Conservation (phyloP, 2,329 filamentous ascomycete species). For the Thermomyces lanuginosus region DNA sequence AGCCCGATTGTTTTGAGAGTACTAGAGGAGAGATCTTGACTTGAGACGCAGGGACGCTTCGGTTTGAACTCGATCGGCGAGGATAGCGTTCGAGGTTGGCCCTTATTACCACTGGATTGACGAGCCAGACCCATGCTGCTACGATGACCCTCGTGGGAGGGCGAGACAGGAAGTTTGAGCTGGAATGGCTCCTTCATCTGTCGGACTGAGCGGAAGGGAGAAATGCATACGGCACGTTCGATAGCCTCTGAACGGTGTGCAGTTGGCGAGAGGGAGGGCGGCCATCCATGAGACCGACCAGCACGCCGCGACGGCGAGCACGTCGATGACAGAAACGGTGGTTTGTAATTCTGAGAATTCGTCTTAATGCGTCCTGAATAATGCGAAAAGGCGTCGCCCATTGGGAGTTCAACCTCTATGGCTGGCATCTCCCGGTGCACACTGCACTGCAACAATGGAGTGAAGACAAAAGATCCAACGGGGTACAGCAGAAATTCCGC, state of each 20-base stretch:
- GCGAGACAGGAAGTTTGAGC: conserved; percentile 19
- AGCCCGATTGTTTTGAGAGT: conserved; percentile 20
- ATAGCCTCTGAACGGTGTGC: conserved; percentile 14
- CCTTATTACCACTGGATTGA: conserved; percentile 7
- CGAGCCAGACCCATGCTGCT: conserved; percentile 3
- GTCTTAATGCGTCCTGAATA: conserved; percentile 3
- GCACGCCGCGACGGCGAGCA: conserved; percentile 15
- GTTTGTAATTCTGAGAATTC: conserved; percentile 8
- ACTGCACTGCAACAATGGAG: conserved; percentile 7
- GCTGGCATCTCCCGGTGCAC: conserved; percentile 17
- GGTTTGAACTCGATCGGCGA: conserved; percentile 11
- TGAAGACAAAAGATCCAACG: conserved; percentile 3
- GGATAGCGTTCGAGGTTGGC: conserved; percentile 9
- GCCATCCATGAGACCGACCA: conserved; percentile 17
- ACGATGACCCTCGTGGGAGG: conserved; percentile 14
- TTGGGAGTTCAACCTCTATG: conserved; percentile 14
- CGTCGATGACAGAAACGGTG: conserved; percentile 11
- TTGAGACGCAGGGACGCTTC: conserved; percentile 21
- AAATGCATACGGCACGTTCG: conserved; percentile 16
- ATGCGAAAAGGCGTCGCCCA: conserved; percentile 4
- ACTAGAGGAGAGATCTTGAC: conserved; percentile 18
- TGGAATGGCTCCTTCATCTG: conserved; percentile 26
- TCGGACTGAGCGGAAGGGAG: conserved; percentile 24
- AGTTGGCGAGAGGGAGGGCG: conserved; percentile 21
- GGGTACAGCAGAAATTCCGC: conserved; percentile 6